Conservation (phyloP, 257 asterid species). For the Ajuga chamaepitys region DNA sequence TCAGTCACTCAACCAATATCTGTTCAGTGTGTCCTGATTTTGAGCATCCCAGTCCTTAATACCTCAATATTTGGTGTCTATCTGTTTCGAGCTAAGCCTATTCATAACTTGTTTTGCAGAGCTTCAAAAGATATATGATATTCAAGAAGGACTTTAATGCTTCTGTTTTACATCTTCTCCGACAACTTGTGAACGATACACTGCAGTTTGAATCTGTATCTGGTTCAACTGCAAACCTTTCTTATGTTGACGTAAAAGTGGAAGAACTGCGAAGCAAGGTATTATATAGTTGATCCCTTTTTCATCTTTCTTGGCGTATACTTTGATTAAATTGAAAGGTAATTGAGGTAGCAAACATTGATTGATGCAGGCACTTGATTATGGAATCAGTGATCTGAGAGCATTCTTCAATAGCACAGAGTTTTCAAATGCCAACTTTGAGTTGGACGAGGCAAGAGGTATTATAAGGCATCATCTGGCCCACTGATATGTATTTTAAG, state of each 20-base stretch:
- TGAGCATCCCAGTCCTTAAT: background rate
- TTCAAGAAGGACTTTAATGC: constrained; percentile 89
- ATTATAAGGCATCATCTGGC: constrained; percentile 58
- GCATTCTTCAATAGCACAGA: constrained; percentile 70
- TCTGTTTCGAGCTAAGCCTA: background rate
- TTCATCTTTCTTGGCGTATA: background rate
- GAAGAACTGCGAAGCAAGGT: constrained; percentile 92
- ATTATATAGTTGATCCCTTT: background rate
- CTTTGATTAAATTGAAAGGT: background rate
- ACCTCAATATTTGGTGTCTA: background rate
- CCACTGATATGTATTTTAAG: constrained; percentile 9
- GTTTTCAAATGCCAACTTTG: constrained; percentile 60
- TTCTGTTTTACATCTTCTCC: constrained; percentile 68
- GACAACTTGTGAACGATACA: constrained; percentile 67
- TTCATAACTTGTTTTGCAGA: constrained; percentile 40
- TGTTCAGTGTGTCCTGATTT: background rate
- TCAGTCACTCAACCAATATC: background rate
- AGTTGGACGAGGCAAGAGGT: constrained; percentile 53
- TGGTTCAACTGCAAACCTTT: constrained; percentile 41
- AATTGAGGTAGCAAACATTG: background rate
- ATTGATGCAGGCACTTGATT: constrained; percentile 72
- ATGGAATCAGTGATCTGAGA: constrained; percentile 68
- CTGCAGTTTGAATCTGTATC: constrained; percentile 60
- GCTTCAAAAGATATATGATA: constrained; percentile 80
- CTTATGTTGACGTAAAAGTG: constrained; percentile 65